These are phyloP conservation scores for Bonia amplexicaulis DNA, from an alignment of 176 grass and related monocot genomes.

Conservation along the genomic window DNA sequence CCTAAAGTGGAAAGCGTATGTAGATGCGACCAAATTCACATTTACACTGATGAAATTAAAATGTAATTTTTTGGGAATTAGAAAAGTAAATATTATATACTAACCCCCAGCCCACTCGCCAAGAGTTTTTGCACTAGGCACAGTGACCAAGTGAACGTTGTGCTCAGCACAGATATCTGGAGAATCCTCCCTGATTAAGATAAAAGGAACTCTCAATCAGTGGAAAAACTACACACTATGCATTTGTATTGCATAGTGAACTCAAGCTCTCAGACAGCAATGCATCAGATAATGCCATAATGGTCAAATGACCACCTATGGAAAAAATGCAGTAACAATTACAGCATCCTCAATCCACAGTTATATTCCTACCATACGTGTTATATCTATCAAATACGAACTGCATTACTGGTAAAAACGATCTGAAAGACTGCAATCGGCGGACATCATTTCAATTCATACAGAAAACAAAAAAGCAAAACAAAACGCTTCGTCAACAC, in stretches of 20 bases:
- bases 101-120: slow-evolving; percentile 52
- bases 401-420: not conserved
- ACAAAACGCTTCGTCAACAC: too few species aligned
- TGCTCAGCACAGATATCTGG: slow-evolving; percentile 52
- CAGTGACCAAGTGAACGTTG: slow-evolving; percentile 59
- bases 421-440: not conserved
- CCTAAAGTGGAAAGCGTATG: not conserved
- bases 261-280: too few species aligned
- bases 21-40: not conserved
- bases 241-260: too few species aligned
- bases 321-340: not conserved
- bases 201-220: not conserved
- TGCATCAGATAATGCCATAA: too few species aligned
- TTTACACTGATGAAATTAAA: too few species aligned
- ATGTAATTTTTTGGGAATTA: too few species aligned
- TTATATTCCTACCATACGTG: not conserved
- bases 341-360: not conserved
- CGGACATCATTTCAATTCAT: not conserved
- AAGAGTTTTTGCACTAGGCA: slow-evolving; percentile 53
- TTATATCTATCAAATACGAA: not conserved
- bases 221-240: too few species aligned
- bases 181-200: slow-evolving; percentile 41
- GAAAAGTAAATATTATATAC: too few species aligned
- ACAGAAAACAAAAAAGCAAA: not conserved
- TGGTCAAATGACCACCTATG: too few species aligned